These are phyloP conservation scores for Coemansia interrupta DNA, from an alignment of 192 early-diverging fungal genomes.

Conservation along the genomic window DNA sequence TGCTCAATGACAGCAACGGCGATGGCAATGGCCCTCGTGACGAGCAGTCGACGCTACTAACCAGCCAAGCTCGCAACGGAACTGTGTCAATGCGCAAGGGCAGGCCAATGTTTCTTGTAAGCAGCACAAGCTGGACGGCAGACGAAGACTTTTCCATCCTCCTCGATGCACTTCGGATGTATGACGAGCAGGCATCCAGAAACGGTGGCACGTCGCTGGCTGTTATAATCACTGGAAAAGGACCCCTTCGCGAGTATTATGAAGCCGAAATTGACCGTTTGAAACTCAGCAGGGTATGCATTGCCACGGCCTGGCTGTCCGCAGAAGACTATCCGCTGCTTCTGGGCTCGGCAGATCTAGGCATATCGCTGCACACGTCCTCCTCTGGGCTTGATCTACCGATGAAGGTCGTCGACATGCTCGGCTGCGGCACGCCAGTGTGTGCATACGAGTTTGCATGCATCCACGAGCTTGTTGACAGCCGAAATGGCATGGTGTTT, in stretches of 20 bases:
- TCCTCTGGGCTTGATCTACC: conserved; percentile 94
- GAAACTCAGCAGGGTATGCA: conserved; percentile 53
- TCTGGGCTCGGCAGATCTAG: conserved; percentile 90
- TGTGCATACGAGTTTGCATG: conserved; percentile 70
- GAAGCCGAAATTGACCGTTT: conserved; percentile 60
- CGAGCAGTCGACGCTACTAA: conserved; percentile 19
- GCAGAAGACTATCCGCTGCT: conserved; percentile 81
- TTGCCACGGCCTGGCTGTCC: conserved; percentile 79
- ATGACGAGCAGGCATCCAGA: conserved; percentile 43
- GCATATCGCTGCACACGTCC: conserved; percentile 89
- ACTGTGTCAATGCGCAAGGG: conserved; percentile 27
- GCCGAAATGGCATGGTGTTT: conserved; percentile 71
- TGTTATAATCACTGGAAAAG: conserved; percentile 91
- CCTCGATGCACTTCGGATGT: conserved; percentile 61
- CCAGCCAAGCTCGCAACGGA: conserved; percentile 16
- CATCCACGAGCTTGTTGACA: conserved; percentile 64
- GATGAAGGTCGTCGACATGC: conserved; percentile 99
- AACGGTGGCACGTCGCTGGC: conserved; percentile 53
- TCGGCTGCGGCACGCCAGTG: conserved; percentile 90
- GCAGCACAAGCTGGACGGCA: conserved; percentile 90
- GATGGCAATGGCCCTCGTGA: background rate
- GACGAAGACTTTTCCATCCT: conserved; percentile 93
- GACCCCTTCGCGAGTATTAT: conserved; percentile 72
- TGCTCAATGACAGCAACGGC: background rate
- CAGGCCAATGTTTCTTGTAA: conserved; percentile 79